Percentiles rank a stretch among this genome's conserved stretches.
Evolutionary conservation across 2,329 filamentous ascomycete species (phyloP).

Genomic region (Pestalotiopsis sp.): DNA sequence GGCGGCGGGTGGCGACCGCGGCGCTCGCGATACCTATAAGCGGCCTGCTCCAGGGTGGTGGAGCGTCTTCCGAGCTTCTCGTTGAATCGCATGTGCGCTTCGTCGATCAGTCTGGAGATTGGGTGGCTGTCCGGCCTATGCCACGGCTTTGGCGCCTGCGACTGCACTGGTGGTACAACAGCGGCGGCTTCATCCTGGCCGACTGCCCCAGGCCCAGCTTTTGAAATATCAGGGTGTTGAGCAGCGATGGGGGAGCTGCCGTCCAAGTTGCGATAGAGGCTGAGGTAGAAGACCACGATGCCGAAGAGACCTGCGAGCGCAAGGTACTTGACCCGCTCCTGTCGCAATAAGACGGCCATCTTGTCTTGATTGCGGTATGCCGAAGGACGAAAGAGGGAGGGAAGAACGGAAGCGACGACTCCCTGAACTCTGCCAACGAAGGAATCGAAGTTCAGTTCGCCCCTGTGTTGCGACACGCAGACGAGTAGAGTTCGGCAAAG

Average conservation of each 20-base stretch:
- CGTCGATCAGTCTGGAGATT: conserved; percentile 49
- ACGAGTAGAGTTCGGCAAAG: neutral
- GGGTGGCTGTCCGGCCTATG: conserved; percentile 39
- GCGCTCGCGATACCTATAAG: conserved; percentile 56
- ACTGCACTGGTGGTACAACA: neutral
- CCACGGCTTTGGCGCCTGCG: neutral
- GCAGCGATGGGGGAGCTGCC: neutral
- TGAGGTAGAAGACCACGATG: neutral
- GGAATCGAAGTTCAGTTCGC: neutral
- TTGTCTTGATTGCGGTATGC: neutral
- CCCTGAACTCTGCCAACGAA: neutral
- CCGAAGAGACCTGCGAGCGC: neutral
- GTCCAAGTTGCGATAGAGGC: neutral
- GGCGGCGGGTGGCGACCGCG: conserved; percentile 65
- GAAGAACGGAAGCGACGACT: neutral
- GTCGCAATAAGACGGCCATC: neutral
- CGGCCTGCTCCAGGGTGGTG: conserved; percentile 50
- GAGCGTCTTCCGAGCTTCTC: conserved; percentile 47
- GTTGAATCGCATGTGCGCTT: conserved; percentile 46
- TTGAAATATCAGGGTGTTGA: neutral
- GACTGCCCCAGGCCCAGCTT: neutral
- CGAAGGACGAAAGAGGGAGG: neutral
- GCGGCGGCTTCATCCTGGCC: neutral
- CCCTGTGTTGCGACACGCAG: neutral
- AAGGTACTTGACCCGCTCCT: conserved; percentile 3